Percentiles rank a stretch among this genome's conserved stretches.
These are phyloP conservation scores for Silene conica DNA, from an alignment of 148 eudicot genomes.

Conservation along the genomic window DNA sequence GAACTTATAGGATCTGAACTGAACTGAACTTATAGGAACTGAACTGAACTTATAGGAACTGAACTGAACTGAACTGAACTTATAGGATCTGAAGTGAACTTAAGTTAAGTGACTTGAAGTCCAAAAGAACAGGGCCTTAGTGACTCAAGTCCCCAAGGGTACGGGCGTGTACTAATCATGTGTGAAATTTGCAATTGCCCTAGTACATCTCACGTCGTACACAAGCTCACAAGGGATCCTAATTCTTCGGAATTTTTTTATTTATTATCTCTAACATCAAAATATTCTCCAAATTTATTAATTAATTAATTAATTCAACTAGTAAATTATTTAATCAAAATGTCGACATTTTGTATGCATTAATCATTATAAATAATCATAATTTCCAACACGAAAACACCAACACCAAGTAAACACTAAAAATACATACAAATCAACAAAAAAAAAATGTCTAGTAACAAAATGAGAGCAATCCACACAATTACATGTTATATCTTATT, in stretches of 20 bases:
- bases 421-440: not conserved
- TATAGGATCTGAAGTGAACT: too few species aligned
- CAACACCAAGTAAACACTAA: slow-evolving; percentile 4
- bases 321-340: not conserved
- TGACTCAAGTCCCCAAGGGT: not conserved
- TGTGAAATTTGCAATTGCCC: not conserved
- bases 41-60: too few species aligned
- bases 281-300: too few species aligned
- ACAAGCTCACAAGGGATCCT: slow-evolving; percentile 10
- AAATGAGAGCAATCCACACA: slow-evolving; percentile 15
- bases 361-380: slow-evolving; percentile 6
- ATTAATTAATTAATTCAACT: too few species aligned
- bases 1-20: too few species aligned
- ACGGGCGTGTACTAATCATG: slow-evolving; percentile 12
- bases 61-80: too few species aligned
- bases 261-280: not conserved
- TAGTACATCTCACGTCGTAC: not conserved
- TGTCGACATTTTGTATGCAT: not conserved
- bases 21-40: too few species aligned
- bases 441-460: slow-evolving; percentile 10
- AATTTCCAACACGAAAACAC: slow-evolving; percentile 3
- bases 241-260: not conserved
- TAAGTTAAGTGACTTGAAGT: too few species aligned
- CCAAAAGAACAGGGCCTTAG: too few species aligned
- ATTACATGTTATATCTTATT: slow-evolving; percentile 8